Evolutionary conservation across 2,329 filamentous ascomycete species (phyloP), one percentile per base, ranked within the genome.

Genomic region (Colletotrichum eremochloae): DNA sequence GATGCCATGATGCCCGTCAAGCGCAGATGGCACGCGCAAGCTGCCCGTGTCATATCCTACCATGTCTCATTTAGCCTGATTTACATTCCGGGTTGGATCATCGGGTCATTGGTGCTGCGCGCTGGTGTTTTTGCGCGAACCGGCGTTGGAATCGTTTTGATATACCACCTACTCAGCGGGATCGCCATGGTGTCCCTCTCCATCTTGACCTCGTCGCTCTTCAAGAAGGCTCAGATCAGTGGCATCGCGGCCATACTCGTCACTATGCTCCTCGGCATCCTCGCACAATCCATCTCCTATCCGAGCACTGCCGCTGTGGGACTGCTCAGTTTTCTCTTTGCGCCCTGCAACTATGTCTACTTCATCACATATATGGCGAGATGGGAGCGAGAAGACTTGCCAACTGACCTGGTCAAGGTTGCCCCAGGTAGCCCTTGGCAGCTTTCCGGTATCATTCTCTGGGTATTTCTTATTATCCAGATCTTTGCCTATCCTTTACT

Each of bases 1-100:
- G 95, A 98, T 81, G 92, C 94, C 67, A 97, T 97, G 94, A 95
- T 96, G 86, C 92, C 94, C 0, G 93, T 93, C 67, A 87, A 87
- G 67, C 87, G 87, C 61, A 85, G 89, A 55, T 97, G 94, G 94
- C 87, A 94, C 77, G 91, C 93, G 12, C 94, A 96, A 81, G 89
- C 90, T 31, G 92, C 93, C 1, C 88, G 95, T n/a, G 86, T 97
- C 18, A 79, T 95, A 11, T 91, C 95, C 0, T 92, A 95, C 73
- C 94, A 97, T 79, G 80, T 96, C 36, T 90, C 94, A 0, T 96
- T 97, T 77, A 91, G 93, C 71, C 80, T 94, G 8, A 86, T 97
- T 31, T 97, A 97, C 77, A 80, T 93, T 1, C 94, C 94, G 0
- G 93, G 92, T 7, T 97, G 95, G 95, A 86, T 97, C 46, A 85